These are phyloP conservation scores for Tephrocybe sp. DNA, from an alignment of 768 basidiomycete genomes.

Conservation along the genomic window DNA sequence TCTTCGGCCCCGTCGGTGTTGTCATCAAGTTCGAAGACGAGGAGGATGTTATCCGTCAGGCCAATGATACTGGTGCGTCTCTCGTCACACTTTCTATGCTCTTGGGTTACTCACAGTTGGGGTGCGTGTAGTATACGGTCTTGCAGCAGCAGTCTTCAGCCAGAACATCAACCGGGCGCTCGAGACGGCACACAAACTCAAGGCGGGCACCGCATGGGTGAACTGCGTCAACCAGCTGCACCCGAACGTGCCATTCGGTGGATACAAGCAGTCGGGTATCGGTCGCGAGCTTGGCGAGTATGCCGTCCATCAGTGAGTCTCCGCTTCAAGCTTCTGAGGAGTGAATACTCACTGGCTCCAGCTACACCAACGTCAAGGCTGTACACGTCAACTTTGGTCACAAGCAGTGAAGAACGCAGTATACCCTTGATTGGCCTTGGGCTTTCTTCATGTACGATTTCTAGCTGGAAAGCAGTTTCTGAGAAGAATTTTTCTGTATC, in stretches of 20 bases:
- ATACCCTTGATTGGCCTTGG: too few species aligned
- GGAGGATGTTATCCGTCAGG: slow-evolving; percentile 57
- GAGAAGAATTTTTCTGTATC: background rate
- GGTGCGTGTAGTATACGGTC: slow-evolving; percentile 59
- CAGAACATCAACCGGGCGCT: slow-evolving; percentile 76
- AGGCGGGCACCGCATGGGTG: slow-evolving; percentile 82
- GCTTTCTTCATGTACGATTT: too few species aligned
- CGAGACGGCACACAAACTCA: slow-evolving; percentile 66
- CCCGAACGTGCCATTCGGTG: slow-evolving; percentile 74
- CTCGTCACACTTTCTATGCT: background rate
- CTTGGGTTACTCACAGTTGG: background rate
- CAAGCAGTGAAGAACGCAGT: slow-evolving; percentile 19
- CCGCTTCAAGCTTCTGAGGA: background rate
- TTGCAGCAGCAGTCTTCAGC: slow-evolving; percentile 87
- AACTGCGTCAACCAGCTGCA: slow-evolving; percentile 54
- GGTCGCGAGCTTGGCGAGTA: slow-evolving; percentile 83
- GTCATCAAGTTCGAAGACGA: slow-evolving; percentile 66
- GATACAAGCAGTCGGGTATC: slow-evolving; percentile 82
- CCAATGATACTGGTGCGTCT: slow-evolving; percentile 68
- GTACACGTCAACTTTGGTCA: slow-evolving; percentile 63
- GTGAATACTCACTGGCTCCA: slow-evolving; percentile 18
- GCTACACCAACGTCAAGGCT: slow-evolving; percentile 69
- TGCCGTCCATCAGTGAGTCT: slow-evolving; percentile 57
- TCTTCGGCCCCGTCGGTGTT: slow-evolving; percentile 75
- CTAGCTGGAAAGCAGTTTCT: too few species aligned